Evolutionary conservation across 768 basidiomycete genomes (phyloP).

Genomic region (Lyophyllum decastes): DNA sequence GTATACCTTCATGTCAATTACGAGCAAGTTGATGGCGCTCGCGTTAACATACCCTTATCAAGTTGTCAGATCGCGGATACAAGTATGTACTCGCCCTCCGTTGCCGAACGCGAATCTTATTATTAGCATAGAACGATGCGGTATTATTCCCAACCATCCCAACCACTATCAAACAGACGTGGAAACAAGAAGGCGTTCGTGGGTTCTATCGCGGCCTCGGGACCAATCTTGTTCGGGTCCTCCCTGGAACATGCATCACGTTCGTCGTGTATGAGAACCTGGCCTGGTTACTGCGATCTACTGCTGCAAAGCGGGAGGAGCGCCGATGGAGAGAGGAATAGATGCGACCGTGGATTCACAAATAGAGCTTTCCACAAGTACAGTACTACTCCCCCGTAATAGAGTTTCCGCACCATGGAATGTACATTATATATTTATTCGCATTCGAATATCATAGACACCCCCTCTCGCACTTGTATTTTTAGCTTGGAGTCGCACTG

Average conservation of each 20-base stretch:
- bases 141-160: slow-evolving; percentile 84
- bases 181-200: slow-evolving; percentile 71
- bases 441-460: neutral
- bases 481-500: neutral
- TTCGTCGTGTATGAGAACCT: slow-evolving; percentile 97
- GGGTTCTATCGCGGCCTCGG: slow-evolving; percentile 97
- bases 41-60: slow-evolving; percentile 94
- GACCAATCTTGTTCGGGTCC: slow-evolving; percentile 90
- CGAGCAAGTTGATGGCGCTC: slow-evolving; percentile 85
- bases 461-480: neutral
- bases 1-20: slow-evolving; percentile 91
- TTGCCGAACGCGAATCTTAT: neutral
- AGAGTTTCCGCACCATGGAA: slow-evolving; percentile 6
- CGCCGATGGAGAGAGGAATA: slow-evolving; percentile 6
- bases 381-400: slow-evolving; percentile 7
- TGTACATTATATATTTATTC: slow-evolving; percentile 10
- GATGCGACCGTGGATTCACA: neutral
- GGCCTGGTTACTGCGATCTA: slow-evolving; percentile 76
- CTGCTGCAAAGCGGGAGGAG: slow-evolving; percentile 55
- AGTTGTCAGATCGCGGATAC: slow-evolving; percentile 91
- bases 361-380: slow-evolving; percentile 4
- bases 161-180: slow-evolving; percentile 78
- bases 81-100: slow-evolving; percentile 48
- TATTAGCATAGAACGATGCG: slow-evolving; percentile 55
- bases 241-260: slow-evolving; percentile 97